These are phyloP conservation scores for Entomortierella chlamydospora DNA, from an alignment of 192 early-diverging fungal genomes.

Conservation along the genomic window DNA sequence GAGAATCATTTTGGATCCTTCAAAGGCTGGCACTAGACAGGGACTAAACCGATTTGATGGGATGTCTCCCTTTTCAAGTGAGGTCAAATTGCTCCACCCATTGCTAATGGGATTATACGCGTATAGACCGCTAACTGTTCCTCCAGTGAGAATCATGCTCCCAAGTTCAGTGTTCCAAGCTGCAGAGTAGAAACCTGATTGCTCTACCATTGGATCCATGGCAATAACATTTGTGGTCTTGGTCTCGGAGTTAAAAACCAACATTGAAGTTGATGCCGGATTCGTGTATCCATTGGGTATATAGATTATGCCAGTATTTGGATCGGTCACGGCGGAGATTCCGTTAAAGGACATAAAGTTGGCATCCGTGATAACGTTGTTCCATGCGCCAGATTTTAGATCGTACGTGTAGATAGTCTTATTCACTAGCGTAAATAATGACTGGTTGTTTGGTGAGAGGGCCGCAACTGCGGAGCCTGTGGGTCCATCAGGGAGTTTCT, in stretches of 20 bases:
- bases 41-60: background rate
- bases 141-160: constrained; percentile 2
- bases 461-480: background rate
- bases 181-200: background rate
- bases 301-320: constrained; percentile 1
- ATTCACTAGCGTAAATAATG: background rate
- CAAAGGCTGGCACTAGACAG: constrained; percentile 1
- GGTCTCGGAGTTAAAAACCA: background rate
- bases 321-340: constrained; percentile 1
- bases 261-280: background rate
- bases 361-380: background rate
- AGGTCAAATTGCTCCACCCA: background rate
- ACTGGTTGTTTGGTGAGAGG: background rate
- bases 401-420: background rate
- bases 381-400: background rate
- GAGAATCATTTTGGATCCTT: constrained; percentile 22
- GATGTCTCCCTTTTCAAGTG: background rate
- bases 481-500: constrained; percentile 5
- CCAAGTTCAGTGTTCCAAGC: constrained; percentile 1
- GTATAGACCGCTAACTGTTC: background rate
- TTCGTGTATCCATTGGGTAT: constrained; percentile 2
- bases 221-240: background rate
- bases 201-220: background rate
- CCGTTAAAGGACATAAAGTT: background rate
- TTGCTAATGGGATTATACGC: background rate